phyloP scores from a whole-genome alignment of 768 basidiomycete species.

The Astraeus odoratus region DNA sequence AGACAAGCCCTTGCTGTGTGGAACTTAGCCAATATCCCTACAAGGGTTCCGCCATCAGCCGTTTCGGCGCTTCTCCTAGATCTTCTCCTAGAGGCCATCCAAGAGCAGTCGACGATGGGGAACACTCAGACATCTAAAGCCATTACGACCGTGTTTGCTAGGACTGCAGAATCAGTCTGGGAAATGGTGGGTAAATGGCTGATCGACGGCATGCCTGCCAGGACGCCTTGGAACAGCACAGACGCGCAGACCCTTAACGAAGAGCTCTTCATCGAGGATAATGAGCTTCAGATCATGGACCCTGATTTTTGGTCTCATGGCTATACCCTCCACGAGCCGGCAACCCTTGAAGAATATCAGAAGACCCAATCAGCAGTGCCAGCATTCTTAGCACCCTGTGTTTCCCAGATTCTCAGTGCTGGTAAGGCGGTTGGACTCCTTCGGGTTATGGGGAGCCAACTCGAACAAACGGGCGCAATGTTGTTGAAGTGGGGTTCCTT shows the following conservation, averaged over 20 bases:
- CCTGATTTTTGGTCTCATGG: slow-evolving; percentile 79
- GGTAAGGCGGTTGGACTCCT: slow-evolving; percentile 77
- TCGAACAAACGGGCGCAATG: slow-evolving; percentile 20
- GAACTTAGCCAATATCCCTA: slow-evolving; percentile 35
- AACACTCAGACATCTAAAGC: slow-evolving; percentile 48
- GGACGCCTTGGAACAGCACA: slow-evolving; percentile 23
- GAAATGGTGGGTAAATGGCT: slow-evolving; percentile 66
- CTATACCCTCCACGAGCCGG: slow-evolving; percentile 47
- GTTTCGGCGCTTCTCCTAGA: slow-evolving; percentile 58
- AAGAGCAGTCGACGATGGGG: slow-evolving; percentile 53
- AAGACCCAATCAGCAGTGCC: slow-evolving; percentile 37
- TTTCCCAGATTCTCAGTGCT: slow-evolving; percentile 51
- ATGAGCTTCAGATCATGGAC: slow-evolving; percentile 54
- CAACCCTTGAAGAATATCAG: slow-evolving; percentile 20
- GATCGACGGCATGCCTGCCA: slow-evolving; percentile 60
- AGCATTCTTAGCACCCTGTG: slow-evolving; percentile 53
- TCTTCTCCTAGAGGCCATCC: slow-evolving; percentile 47
- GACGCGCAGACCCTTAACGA: slow-evolving; percentile 39
- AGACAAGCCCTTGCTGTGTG: slow-evolving; percentile 29
- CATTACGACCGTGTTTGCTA: slow-evolving; percentile 56
- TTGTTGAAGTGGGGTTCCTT: slow-evolving; percentile 39
- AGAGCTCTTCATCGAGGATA: slow-evolving; percentile 79
- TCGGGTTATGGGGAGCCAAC: slow-evolving; percentile 39
- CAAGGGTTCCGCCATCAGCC: slow-evolving; percentile 40
- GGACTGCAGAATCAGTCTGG: slow-evolving; percentile 68